A percentile compares a stretch with the other conserved stretches of the same genome.
Conservation (phyloP, 306 rosid species). For the Malus sieversii region DNA sequence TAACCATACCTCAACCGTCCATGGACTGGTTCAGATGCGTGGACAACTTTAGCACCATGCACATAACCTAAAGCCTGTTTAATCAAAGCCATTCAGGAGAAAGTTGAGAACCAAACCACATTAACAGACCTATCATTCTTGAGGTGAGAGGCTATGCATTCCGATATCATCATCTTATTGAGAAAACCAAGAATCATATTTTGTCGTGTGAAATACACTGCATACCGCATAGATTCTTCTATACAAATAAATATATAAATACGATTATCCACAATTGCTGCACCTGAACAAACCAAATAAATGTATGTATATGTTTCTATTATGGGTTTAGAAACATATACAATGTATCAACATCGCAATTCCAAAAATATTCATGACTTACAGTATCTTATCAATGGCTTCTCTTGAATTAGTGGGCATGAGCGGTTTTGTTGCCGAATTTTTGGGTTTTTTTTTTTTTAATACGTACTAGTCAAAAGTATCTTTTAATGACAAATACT, state of each 20-base stretch:
- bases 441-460: too few relatives aligned
- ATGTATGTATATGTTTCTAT: not conserved
- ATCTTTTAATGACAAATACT: too few relatives aligned
- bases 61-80: conserved; percentile 87
- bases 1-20: conserved; percentile 76
- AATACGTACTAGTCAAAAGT: too few relatives aligned
- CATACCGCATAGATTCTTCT: not conserved
- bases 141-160: not conserved
- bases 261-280: not conserved
- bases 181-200: not conserved
- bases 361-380: too few relatives aligned
- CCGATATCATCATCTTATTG: not conserved
- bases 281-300: not conserved
- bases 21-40: conserved; percentile 88
- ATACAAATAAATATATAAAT: not conserved
- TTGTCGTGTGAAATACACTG: not conserved
- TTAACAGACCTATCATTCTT: not conserved
- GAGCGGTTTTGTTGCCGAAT: too few relatives aligned
- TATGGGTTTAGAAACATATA: not conserved
- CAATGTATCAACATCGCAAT: not conserved
- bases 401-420: too few relatives aligned
- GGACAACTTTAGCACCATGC: conserved; percentile 89
- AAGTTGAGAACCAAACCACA: not conserved
- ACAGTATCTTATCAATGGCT: too few relatives aligned
- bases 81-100: conserved; percentile 16